Evolutionary conservation across 495 filamentous ascomycete genomes (phyloP).

Genomic region (Penicillium paxilli): DNA sequence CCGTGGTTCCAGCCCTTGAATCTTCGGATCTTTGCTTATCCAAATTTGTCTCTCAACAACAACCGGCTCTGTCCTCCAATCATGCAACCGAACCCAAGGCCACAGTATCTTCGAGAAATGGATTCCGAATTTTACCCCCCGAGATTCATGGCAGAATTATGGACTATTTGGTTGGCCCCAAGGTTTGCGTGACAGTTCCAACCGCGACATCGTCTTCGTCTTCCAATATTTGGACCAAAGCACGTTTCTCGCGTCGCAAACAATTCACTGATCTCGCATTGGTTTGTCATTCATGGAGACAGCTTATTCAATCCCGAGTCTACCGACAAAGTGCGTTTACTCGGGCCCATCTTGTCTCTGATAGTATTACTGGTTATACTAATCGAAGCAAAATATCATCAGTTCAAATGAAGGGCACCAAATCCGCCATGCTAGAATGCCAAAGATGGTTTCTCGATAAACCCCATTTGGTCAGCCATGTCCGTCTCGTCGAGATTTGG

Average conservation of each 20-base stretch:
- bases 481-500: constrained; percentile 73
- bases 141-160: not conserved
- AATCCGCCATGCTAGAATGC: constrained; percentile 54
- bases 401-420: constrained; percentile 71
- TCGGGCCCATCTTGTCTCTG: not conserved
- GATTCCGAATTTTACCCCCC: not conserved
- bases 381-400: not conserved
- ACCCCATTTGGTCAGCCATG: constrained; percentile 58
- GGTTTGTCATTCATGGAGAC: not conserved
- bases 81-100: no score
- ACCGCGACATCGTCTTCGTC: not conserved
- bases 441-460: constrained; percentile 57
- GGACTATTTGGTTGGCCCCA: not conserved
- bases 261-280: not conserved
- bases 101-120: no score
- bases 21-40: no score
- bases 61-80: no score
- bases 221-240: not conserved
- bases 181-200: not conserved
- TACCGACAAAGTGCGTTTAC: not conserved
- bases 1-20: no score
- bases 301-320: not conserved
- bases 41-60: no score
- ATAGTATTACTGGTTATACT: not conserved
- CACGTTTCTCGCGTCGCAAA: not conserved